Evolutionary conservation across 2,329 filamentous ascomycete species (phyloP).

Genomic region (Aspergillus calidoustus): DNA sequence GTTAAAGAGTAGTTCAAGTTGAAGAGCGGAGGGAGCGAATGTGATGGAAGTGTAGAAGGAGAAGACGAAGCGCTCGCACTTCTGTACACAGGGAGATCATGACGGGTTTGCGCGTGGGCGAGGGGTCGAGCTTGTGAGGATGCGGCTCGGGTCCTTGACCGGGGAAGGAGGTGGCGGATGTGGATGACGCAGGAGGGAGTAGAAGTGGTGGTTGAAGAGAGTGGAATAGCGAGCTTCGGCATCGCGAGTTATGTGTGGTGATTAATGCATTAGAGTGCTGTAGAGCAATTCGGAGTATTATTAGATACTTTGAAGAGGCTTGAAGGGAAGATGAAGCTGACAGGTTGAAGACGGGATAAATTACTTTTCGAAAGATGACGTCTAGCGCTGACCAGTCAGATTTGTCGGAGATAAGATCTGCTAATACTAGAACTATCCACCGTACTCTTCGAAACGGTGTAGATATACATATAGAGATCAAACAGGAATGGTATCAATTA

Average conservation of each 20-base stretch:
- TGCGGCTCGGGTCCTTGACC: constrained; percentile 13
- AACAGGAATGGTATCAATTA: constrained; percentile 9
- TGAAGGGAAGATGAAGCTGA: neutral
- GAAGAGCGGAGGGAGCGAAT: constrained; percentile 29
- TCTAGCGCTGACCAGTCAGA: constrained; percentile 3
- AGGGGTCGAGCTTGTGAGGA: constrained; percentile 36
- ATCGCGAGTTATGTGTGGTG: constrained; percentile 14
- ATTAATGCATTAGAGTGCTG: constrained; percentile 14
- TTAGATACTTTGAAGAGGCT: neutral
- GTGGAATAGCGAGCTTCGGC: constrained; percentile 17
- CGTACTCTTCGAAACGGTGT: too few relatives aligned
- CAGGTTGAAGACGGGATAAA: neutral
- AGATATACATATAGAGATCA: neutral
- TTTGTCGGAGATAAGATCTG: neutral
- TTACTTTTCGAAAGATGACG: constrained; percentile 7
- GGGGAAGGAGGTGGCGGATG: constrained; percentile 14
- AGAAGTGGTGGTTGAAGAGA: constrained; percentile 1
- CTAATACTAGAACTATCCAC: neutral
- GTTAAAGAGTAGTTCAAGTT: constrained; percentile 18
- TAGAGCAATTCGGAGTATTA: neutral
- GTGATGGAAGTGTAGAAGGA: constrained; percentile 15
- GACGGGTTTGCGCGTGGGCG: constrained; percentile 44
- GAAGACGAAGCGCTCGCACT: constrained; percentile 35
- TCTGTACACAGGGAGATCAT: constrained; percentile 41
- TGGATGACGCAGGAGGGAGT: constrained; percentile 16